Evolutionary conservation across 2,329 filamentous ascomycete species (phyloP).

Genomic region (Coniochaeta sp.): DNA sequence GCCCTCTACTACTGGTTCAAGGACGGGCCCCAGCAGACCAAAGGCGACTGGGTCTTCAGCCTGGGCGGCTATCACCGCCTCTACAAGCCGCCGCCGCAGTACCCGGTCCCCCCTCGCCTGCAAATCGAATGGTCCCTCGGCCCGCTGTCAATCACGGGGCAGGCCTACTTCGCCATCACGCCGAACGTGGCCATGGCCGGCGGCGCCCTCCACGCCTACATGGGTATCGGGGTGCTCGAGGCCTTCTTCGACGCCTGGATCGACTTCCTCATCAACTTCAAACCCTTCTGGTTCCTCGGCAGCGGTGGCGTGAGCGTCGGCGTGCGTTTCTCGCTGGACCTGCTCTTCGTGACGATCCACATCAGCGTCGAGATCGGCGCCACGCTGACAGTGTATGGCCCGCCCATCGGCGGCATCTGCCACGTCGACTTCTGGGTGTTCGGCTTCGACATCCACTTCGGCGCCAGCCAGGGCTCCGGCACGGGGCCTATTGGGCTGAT

Average conservation of each 20-base stretch:
- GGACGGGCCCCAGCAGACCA: not conserved
- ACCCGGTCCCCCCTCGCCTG: conserved; percentile 23
- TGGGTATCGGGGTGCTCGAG: conserved; percentile 23
- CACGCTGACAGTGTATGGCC: conserved; percentile 8
- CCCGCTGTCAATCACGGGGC: conserved; percentile 20
- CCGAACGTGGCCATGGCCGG: conserved; percentile 29
- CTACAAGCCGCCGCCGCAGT: conserved; percentile 19
- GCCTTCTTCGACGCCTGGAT: conserved; percentile 32
- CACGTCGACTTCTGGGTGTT: conserved; percentile 19
- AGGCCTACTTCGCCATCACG: conserved; percentile 31
- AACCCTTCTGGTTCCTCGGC: conserved; percentile 22
- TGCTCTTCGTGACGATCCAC: conserved; percentile 9
- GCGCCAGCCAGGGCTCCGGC: not conserved
- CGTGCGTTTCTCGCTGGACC: conserved; percentile 10
- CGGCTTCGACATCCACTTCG: conserved; percentile 14
- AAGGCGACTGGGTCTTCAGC: conserved; percentile 30
- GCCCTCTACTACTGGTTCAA: conserved; percentile 17
- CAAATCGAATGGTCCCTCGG: conserved; percentile 20
- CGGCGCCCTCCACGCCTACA: conserved; percentile 12
- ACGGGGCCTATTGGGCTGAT: too few species aligned
- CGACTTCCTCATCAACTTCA: conserved; percentile 32
- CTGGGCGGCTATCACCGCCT: conserved; percentile 29
- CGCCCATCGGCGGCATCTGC: conserved; percentile 12
- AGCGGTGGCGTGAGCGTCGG: conserved; percentile 18
- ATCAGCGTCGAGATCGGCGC: conserved; percentile 13